These are phyloP conservation scores for Penicillium longicatenatum DNA, from an alignment of 495 filamentous ascomycete species.

Conservation along the genomic window DNA sequence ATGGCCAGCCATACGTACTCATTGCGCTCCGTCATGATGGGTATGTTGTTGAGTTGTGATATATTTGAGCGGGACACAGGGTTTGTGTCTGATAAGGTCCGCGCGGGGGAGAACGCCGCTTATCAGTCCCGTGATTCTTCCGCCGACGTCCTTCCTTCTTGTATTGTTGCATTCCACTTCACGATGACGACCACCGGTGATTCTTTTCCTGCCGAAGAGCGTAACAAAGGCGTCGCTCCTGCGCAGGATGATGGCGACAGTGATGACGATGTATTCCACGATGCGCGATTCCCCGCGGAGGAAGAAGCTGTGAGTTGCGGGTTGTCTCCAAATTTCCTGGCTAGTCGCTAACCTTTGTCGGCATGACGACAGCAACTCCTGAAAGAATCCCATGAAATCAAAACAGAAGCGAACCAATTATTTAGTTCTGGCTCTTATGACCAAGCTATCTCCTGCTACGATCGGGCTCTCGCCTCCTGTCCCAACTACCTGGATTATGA, in stretches of 20 bases:
- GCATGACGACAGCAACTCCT: conserved; percentile 58
- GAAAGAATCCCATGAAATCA: conserved; percentile 70
- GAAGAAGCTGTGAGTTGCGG: conserved; percentile 69
- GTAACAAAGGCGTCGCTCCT: neutral
- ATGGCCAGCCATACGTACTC: conserved; percentile 10
- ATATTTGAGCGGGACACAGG: conserved; percentile 3
- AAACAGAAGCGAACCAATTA: conserved; percentile 74
- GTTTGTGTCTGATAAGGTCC: conserved; percentile 16
- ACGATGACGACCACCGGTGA: conserved; percentile 18
- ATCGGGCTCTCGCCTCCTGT: conserved; percentile 76
- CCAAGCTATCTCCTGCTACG: conserved; percentile 87
- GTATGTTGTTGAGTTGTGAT: conserved; percentile 2
- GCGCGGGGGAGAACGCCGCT: conserved; percentile 21
- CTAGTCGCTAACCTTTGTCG: conserved; percentile 9
- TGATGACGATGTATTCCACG: conserved; percentile 50
- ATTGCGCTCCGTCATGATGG: conserved; percentile 18
- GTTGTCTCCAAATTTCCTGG: neutral
- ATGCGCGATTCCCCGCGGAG: conserved; percentile 65
- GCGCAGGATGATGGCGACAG: conserved; percentile 31
- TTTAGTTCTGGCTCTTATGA: conserved; percentile 74
- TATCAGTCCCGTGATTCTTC: conserved; percentile 30
- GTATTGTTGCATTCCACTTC: conserved; percentile 7
- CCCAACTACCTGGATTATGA: conserved; percentile 91
- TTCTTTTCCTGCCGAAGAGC: conserved; percentile 1
- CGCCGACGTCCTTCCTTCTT: conserved; percentile 2